Evolutionary conservation across 2,329 filamentous ascomycete genomes (phyloP), one percentile per base, ranked within the genome.

Genomic region (Raffaelea deltoideospora): DNA sequence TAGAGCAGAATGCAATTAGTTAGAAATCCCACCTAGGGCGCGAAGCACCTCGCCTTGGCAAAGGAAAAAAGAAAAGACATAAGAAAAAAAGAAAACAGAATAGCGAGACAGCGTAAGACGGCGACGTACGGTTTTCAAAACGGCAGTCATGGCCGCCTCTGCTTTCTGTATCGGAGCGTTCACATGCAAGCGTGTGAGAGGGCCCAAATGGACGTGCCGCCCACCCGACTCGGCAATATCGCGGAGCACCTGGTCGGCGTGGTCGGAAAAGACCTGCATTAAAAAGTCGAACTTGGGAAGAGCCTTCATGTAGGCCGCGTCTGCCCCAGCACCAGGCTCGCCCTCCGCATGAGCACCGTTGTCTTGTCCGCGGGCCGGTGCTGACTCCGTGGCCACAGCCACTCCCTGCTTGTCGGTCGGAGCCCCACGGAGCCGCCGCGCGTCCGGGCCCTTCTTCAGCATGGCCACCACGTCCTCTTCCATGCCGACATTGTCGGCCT

Each of bases 171-270:
- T 61, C 44, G 50, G 69, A 43, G 49, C 48, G 1, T 58, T 58
- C 10, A 69, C 41, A 2, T 58, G 55, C 5, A 76, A 47, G 35
- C 55, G 60, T 4, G 65, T 58, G 4, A 67, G 58, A 23, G 65
- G 64, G 4, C 77, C 77, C 46, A 84, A 77, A 5, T 76, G 60
- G 10, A 86, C 77, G 38, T 74, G 78, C 37, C 76, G 62, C 48
- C 72, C 66, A 56, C 85, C 70, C 7, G 77, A 71, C 54, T 79
- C 71, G 43, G 83, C 75, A 51, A 86, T 75, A 40, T 76, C 64
- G 37, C 69, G 56, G 47, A 85, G 82, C 2, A 84, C 65, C 8
- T 55, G 56, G n/a, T 64, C 64, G 10, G 76, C 72, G 48, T 76
- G 73, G 3, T 54, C 53, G 0, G 64, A 61, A 14, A 84, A 56